Base-by-base conservation (phyloP, 306 rosid genomes). In the Prunus mira region DNA sequence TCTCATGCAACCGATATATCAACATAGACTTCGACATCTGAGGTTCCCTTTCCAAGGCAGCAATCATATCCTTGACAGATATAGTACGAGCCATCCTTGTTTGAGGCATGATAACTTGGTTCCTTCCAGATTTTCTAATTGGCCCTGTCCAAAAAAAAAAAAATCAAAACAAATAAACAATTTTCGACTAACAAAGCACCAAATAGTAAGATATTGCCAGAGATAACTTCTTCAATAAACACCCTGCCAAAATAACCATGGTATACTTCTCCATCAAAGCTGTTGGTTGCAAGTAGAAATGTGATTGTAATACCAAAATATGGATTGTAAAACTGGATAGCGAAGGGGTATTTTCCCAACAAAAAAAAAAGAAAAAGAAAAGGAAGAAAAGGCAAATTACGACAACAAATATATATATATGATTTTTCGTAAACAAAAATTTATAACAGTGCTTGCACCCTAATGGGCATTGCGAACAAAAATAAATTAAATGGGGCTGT, bases 31-130 rank as follows among this genome's bases (percentile, higher is more conserved):
- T 85, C 15, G 91, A 86, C 97, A 91, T 91, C 79, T 87, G 96
- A 38, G 96, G 94, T 75, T 93, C 97, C 84, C 92, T 91, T 87
- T 86, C 96, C 65, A 94, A 87, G 54, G 81, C 97, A 30, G 91
- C 89, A 81, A 91, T 88, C 67, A 91, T 91, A 82, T 94, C 96
- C 85, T 86, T 91, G 25, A 88, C 82, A 60, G 89, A 82, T 69
- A 94, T 85, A 58, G 86, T 87, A 25, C 90, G 89, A 65, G 77
- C 89, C 70, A 87, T 85, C 76, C 75, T 79, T 65, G 82, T 65
- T 49, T 87, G 92, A 70, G 83, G 51, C 51, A 61, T 71, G 8
- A 52, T 64, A 55, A 14, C 83, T 65, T 88, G 91, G 73, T 75
- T 88, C 79, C 85, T 89, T 80, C 96, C 96, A 67, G 54, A 58